Percentiles rank a stretch among this genome's conserved stretches.
Conservation (phyloP, 441 rosid species). For the Populus trichocarpa region DNA sequence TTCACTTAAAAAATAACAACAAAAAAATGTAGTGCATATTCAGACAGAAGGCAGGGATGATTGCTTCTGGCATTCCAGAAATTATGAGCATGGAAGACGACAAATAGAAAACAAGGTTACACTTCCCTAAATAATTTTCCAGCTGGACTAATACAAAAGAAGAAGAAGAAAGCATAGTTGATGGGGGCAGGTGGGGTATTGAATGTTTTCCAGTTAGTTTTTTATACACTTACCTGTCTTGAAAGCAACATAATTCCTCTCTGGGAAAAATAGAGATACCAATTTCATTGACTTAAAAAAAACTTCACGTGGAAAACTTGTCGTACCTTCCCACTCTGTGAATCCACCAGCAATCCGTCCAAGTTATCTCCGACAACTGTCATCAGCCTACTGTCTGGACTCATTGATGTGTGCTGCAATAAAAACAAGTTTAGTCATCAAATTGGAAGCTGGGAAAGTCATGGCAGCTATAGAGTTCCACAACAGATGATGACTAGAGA, state of each 20-base stretch:
- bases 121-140: neutral
- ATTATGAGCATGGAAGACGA: neutral
- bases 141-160: neutral
- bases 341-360: conserved; percentile 67
- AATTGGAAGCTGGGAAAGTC: neutral
- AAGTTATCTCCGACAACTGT: conserved; percentile 78
- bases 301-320: neutral
- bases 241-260: neutral
- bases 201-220: neutral
- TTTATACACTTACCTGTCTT: neutral
- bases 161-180: neutral
- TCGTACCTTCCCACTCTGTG: conserved; percentile 66
- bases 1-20: no score
- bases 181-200: neutral
- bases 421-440: neutral
- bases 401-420: conserved; percentile 78
- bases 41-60: neutral
- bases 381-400: conserved; percentile 70
- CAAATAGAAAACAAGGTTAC: neutral
- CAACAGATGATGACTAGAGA: neutral
- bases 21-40: no score
- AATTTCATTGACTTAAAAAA: neutral
- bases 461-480: neutral
- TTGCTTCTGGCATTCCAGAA: neutral
- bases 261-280: neutral